Evolutionary conservation across 208 protist species (phyloP), one percentile per base, ranked within the genome.

Genomic region (Hexamita inflata): DNA sequence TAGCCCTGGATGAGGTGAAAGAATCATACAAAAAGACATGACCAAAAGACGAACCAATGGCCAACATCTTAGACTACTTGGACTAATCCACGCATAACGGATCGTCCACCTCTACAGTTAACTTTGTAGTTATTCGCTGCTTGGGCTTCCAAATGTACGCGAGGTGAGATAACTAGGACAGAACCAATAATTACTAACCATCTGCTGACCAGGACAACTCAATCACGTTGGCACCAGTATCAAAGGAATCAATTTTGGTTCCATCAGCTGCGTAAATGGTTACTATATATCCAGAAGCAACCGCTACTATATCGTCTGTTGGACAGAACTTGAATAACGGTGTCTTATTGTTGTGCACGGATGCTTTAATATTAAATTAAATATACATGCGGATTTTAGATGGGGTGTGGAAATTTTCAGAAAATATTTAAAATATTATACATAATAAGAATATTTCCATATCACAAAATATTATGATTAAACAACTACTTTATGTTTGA

Each of bases 1-100:
- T 7, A 38, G n/a, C 32, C 15, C 64, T n/a, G 4, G 26, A 9
- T 35, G 64, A 49, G 42, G 38, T 45, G 35, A 49, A 45, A 9
- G 64, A 2, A 45, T 70, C 64, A 45, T 70, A 70, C 35, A 34
- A 45, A 49, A 70, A 49, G 9, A 70, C 15, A 70, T 70, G 64
- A 35, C 64, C 64, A 19, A 45, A 38, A 15, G 30, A 7, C 9
- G 64, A 45, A 32, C 64, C 64, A 32, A 70, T 49, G n/a, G 38
- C 64, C 9, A 70, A 15, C 38, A 45, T 7, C n/a, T 45, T 35
- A 11, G 26, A 15, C 38, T 7, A 38, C 9, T 29, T 45, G 38
- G 9, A 45, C 64, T 34, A 70, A 19, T n/a, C n/a, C 26, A 70
- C 11, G 38, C 64, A 70, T 24, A 45, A 32, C 26, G 64, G 64